Evolutionary conservation across 257 asterid species (phyloP), one percentile per base, ranked within the genome.

Genomic region (Solanum sparsipilum): DNA sequence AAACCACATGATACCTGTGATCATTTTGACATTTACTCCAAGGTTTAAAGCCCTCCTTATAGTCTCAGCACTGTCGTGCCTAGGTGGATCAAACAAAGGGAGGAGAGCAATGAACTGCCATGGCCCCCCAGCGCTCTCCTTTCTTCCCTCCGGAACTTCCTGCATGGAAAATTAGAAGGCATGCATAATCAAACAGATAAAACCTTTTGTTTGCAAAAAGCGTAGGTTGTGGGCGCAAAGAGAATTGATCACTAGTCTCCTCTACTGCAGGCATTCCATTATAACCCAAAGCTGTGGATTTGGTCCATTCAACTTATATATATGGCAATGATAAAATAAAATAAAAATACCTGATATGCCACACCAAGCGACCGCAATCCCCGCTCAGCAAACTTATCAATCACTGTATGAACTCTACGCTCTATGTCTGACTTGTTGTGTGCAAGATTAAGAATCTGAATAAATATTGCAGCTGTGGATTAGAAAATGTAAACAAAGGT

Each of bases 71-170:
- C 98, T 96, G 87, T 96, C 99, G 27, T 94, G 98, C 91, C 98
- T 93, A 25, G 99, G 99, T 81, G 99, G 99, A 91, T 96, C 99
- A 35, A 94, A 95, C 21, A 96, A 96, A 87, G 99, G 99, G 98
- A 96, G 91, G 87, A 96, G 98, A 87, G 95, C 99, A 90, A 93
- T 88, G 89, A 96, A 95, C 86, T 94, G 94, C 99, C 99, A 96
- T 6, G 99, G 98, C 20, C 98, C 97, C 87, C 99, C 98, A 44
- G 92, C 91, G 87, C 98, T 94, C 87, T 95, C 98, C 90, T 95
- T 96, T 4, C 92, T 90, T 89, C 95, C 92, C 87, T 95, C 98
- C 5, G 98, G 96, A 89, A 96, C 96, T 92, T 96, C 98, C 99
- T 95, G 92, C 86, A 91, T 88, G 60, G 87, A 73, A 56, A 84